Conservation (phyloP, 164 flowering plant species). For the Magnolia changhungtana region DNA sequence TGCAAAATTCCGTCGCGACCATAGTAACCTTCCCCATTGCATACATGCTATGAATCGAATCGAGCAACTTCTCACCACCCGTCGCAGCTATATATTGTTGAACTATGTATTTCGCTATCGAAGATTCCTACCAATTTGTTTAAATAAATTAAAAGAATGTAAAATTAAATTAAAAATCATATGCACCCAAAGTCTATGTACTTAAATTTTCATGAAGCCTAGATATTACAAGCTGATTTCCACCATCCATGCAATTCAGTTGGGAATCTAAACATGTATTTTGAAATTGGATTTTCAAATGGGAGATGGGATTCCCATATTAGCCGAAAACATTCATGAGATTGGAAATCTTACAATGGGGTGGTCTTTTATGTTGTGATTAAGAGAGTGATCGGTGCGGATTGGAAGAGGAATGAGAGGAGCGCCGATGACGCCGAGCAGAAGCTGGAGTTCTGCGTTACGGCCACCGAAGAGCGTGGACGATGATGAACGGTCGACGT, state of each 20-base stretch:
- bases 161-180: background rate
- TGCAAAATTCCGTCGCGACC: conserved; percentile 51
- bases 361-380: conserved; percentile 48
- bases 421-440: conserved; percentile 82
- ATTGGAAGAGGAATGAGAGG: conserved; percentile 78
- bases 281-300: background rate
- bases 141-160: background rate
- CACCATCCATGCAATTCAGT: too few relatives aligned
- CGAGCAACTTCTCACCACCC: conserved; percentile 71
- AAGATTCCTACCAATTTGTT: conserved; percentile 49
- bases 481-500: conserved; percentile 25
- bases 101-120: conserved; percentile 88
- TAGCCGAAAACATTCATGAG: background rate
- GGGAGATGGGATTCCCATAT: background rate
- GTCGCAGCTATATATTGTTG: conserved; percentile 83
- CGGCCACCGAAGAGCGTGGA: conserved; percentile 32
- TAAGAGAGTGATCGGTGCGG: conserved; percentile 23
- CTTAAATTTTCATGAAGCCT: background rate
- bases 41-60: conserved; percentile 67
- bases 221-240: background rate
- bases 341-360: conserved; percentile 53
- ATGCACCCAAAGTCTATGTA: background rate
- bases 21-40: conserved; percentile 89
- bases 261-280: too few relatives aligned
- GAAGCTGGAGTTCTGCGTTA: conserved; percentile 63